Evolutionary conservation across 306 rosid genomes (phyloP).

Genomic region (Hippophae gyantsensis): DNA sequence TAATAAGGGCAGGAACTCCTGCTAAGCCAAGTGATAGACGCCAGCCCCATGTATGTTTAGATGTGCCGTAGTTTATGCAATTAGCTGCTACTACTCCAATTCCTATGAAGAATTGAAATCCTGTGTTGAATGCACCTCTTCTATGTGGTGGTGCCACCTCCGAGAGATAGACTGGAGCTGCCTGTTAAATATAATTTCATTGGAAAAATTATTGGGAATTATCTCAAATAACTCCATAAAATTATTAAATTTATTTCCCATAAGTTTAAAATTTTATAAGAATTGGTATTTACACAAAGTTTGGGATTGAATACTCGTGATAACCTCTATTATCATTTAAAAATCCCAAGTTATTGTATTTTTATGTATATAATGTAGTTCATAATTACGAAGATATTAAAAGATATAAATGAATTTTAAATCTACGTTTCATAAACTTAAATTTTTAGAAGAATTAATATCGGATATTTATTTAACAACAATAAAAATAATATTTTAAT

Average conservation of each 20-base stretch:
- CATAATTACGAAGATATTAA: too few species aligned
- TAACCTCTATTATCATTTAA: too few species aligned
- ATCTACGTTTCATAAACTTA: too few species aligned
- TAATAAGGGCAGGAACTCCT: constrained; percentile 35
- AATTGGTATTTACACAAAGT: too few species aligned
- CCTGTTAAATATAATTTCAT: constrained; percentile 16
- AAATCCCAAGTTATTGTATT: too few species aligned
- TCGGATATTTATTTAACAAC: too few species aligned
- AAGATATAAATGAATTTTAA: too few species aligned
- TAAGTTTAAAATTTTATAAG: too few species aligned
- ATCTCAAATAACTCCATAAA: not conserved
- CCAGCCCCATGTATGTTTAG: constrained; percentile 58
- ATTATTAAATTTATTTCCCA: not conserved
- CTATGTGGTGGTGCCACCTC: constrained; percentile 71
- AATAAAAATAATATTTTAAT: too few species aligned
- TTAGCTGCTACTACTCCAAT: constrained; percentile 42
- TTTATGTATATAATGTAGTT: too few species aligned
- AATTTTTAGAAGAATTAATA: too few species aligned
- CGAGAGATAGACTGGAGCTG: constrained; percentile 58
- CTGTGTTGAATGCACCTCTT: constrained; percentile 72
- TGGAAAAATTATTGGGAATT: not conserved
- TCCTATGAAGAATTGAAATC: constrained; percentile 53
- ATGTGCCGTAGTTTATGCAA: constrained; percentile 49
- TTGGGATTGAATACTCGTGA: too few species aligned
- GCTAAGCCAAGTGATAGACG: constrained; percentile 65